Base-by-base conservation (phyloP, 257 asterid species). In the Apocynum venetum region DNA sequence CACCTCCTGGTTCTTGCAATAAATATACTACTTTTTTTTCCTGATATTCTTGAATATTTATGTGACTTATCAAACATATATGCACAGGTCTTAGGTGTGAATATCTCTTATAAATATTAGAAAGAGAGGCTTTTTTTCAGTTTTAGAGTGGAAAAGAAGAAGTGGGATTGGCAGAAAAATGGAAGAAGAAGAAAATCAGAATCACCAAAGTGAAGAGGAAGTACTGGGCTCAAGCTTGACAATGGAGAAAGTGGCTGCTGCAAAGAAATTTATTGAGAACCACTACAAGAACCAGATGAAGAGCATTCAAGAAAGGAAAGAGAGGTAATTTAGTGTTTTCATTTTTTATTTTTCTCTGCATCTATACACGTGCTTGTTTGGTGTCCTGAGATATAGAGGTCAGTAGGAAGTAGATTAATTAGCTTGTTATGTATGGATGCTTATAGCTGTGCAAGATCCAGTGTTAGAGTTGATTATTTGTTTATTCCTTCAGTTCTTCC, bases 181-280 rank as follows among this genome's bases (percentile, higher is more conserved):
- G 91, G 95, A 89, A 84, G 89, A 51, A 77, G 86, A 78, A 74
- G 84, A 47, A 41, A 73, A 60, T 67, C 59, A 48, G 56, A 76
- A 38, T 46, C 63, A 4, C 41, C 81, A 79, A 72, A 74, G 83
- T 7, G 92, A 85, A 71, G 98, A 90, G 75, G 99, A 93, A 80
- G 82, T 90, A 82, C 85, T 88, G 17, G 98, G 97, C 40, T 95
- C 99, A 38, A 93, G 93, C 81, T 85, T 89, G 82, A 95, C 99
- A 64, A 91, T 95, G 98, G 99, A 95, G 81, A 95, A 91, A 86
- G 99, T 95, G n/a, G 98, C 98, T 20, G 99, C 99, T 71, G 99
- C 99, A 0, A 95, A 95, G 72, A 92, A 95, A 88, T 95, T 83
- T 86, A 95, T 95, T 79, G 99, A 95, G 89, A 95, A 93, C 83